A percentile compares a stretch with the other conserved stretches of the same genome.
These are phyloP conservation scores for Coemansia sp. DNA, from an alignment of 192 early-diverging fungal species.

Conservation along the genomic window DNA sequence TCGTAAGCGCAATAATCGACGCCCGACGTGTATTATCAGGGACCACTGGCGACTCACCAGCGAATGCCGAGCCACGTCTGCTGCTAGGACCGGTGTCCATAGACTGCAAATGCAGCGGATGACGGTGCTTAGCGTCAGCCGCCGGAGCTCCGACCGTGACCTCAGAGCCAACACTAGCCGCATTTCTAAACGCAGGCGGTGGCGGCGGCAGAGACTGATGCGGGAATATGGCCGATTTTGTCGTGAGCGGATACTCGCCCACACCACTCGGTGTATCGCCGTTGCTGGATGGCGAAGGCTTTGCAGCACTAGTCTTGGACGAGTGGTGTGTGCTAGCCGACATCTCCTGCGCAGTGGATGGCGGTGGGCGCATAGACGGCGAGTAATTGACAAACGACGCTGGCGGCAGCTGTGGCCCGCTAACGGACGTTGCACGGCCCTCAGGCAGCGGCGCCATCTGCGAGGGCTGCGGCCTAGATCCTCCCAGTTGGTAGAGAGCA, in stretches of 20 bases:
- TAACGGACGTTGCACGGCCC: constrained; percentile 8
- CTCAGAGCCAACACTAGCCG: constrained; percentile 3
- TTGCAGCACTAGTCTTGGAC: neutral
- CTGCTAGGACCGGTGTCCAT: neutral
- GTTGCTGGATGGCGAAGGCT: constrained; percentile 8
- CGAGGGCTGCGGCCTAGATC: constrained; percentile 6
- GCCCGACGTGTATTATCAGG: constrained; percentile 33
- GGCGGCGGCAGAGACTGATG: neutral
- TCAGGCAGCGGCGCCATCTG: constrained; percentile 37
- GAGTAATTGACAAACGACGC: constrained; percentile 33
- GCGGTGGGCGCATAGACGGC: constrained; percentile 14
- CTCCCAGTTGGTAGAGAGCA: neutral
- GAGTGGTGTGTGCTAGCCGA: neutral
- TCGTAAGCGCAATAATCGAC: constrained; percentile 54
- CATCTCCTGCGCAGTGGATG: neutral
- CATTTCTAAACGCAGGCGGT: neutral
- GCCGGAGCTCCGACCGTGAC: neutral
- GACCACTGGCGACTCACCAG: neutral
- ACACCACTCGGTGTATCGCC: neutral
- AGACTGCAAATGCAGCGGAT: neutral
- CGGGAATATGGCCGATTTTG: neutral
- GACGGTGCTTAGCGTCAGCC: neutral
- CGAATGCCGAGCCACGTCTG: constrained; percentile 23
- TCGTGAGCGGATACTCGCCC: neutral
- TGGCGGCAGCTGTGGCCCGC: constrained; percentile 14